Base-by-base conservation (phyloP, 2,329 filamentous ascomycete species). In the Colletotrichum limetticola region DNA sequence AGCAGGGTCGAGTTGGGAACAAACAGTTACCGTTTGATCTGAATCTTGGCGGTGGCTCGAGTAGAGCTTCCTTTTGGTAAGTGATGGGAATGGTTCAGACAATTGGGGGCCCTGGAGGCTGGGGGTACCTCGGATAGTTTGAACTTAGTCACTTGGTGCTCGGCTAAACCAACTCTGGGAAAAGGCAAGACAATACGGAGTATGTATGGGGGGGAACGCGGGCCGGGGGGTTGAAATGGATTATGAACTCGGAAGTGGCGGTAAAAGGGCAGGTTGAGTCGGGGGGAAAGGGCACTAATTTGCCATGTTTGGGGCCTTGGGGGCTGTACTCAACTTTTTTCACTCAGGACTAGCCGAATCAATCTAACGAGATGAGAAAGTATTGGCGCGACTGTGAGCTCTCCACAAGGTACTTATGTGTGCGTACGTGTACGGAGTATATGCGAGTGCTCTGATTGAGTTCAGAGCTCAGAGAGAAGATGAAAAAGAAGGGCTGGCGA, bases 21-120 rank as follows among this genome's bases (percentile, higher is more conserved):
- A 70, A 70, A 69, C 66, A 69, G 22, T 70, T 69, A 46, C 60
- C n/a, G 70, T 72, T 72, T 72, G 60, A 72, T 49, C 66, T 35
- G 37, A 14, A 70, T 61, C 70, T 70, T 70, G 70, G 42, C 42
- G 19, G 42, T 49, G 37, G 70, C 70, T 70, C 66, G 70, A 64
- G 53, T 64, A 65, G 32, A 70, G 60, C 55, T 72, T 65, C 70
- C 66, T 19, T 37, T 46, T 35, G 56, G 58, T 49, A 49, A n/a
- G 42, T 49, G 42, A 49, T 49, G 19, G 42, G 42, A 49, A 49
- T n/a, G 42, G 42, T 56, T 69, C 59, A 53, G 49, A 64, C 59
- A 28, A n/a, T 26, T 26, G n/a, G 52, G n/a, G 19, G 19, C 52
- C 24, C 19, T n/a, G 9, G 2, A 22, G 8, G 52, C 16, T 55